Evolutionary conservation across 2,329 filamentous ascomycete genomes (phyloP).

Genomic region (Pseudocercospora fijiensis): DNA sequence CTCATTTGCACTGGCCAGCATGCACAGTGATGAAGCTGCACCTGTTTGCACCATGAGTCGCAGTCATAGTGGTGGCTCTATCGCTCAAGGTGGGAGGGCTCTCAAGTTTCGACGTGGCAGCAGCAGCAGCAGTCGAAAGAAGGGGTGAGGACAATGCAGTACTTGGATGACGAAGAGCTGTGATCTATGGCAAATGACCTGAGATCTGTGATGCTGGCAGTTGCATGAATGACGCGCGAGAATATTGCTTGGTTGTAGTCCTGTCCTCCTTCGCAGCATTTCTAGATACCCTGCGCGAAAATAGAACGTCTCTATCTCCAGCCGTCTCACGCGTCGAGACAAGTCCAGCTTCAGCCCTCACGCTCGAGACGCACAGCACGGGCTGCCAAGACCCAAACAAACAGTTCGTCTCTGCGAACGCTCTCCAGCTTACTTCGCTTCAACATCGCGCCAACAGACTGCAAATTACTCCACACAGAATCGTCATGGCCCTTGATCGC

Average conservation of each 20-base stretch:
- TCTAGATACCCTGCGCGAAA: neutral
- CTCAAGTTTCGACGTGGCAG: conserved; percentile 20
- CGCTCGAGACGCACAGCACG: neutral
- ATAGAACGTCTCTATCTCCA: neutral
- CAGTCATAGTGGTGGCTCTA: conserved; percentile 53
- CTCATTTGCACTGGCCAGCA: conserved; percentile 77
- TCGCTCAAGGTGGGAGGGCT: conserved; percentile 33
- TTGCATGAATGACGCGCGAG: neutral
- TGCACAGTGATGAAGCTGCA: conserved; percentile 73
- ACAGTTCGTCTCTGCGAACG: neutral
- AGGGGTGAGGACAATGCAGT: conserved; percentile 4
- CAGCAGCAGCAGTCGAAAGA: conserved; percentile 11
- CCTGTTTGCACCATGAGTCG: conserved; percentile 89
- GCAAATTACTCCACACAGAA: neutral
- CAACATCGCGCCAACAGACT: neutral
- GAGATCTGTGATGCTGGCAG: neutral
- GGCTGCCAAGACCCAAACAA: neutral
- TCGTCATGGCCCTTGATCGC: neutral
- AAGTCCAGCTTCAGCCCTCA: neutral
- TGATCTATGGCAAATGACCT: conserved; percentile 2
- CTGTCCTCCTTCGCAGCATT: neutral
- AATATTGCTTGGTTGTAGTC: neutral
- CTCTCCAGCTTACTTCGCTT: neutral
- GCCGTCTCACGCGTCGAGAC: neutral
- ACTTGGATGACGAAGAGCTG: neutral